phyloP scores from a whole-genome alignment of 768 basidiomycete species.

The Tricholoma terreum region DNA sequence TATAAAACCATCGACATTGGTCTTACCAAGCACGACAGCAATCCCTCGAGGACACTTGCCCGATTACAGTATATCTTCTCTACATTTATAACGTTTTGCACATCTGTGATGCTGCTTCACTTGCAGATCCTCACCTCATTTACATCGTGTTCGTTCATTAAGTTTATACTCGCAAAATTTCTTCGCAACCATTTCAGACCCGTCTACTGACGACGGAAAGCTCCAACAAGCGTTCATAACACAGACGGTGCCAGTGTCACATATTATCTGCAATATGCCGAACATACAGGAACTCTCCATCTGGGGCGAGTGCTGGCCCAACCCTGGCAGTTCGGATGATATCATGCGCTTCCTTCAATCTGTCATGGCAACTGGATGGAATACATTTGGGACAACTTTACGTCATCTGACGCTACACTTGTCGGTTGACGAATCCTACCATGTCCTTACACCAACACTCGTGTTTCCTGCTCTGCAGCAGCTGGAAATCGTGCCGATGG shows the following conservation, averaged over 20 bases:
- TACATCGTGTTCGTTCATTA: too few relatives aligned
- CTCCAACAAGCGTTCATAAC: too few relatives aligned
- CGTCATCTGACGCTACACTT: background rate
- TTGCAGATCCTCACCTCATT: too few relatives aligned
- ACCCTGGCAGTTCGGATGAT: background rate
- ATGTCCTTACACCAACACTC: background rate
- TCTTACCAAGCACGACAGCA: too few relatives aligned
- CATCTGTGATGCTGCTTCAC: too few relatives aligned
- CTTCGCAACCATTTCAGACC: too few relatives aligned
- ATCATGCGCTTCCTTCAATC: background rate
- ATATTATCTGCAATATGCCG: background rate
- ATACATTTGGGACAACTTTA: background rate
- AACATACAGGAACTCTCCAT: background rate
- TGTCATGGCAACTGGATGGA: background rate
- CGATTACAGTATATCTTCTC: background rate
- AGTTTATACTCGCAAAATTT: too few relatives aligned
- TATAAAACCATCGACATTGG: too few relatives aligned
- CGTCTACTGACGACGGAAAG: too few relatives aligned
- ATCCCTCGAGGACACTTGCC: background rate
- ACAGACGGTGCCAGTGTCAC: too few relatives aligned
- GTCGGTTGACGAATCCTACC: background rate
- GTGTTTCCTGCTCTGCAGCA: background rate
- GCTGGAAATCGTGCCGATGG: background rate
- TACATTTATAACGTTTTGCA: background rate
- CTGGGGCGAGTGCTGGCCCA: background rate